Evolutionary conservation across 352 stramenopile species (phyloP).

Genomic region (Phytophthora idaei): DNA sequence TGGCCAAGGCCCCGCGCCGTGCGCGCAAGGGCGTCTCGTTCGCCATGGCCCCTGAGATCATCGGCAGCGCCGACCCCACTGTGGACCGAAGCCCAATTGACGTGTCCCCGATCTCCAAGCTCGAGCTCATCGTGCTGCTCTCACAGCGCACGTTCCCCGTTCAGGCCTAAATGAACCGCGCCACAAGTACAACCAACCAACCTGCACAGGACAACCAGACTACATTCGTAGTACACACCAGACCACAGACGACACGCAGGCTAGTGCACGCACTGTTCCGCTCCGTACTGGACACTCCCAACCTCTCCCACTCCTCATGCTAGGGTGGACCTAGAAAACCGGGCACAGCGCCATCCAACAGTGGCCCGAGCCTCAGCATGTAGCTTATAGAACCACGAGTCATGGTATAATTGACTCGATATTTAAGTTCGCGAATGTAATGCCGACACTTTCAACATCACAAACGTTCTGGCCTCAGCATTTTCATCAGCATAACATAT

Average conservation of each 20-base stretch:
- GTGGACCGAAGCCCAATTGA: slow-evolving; percentile 81
- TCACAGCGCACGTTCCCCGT: slow-evolving; percentile 77
- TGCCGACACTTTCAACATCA: slow-evolving; percentile 30
- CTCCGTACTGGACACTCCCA: slow-evolving; percentile 14
- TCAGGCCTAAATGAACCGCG: slow-evolving; percentile 30
- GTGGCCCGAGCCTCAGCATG: slow-evolving; percentile 11
- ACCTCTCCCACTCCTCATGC: slow-evolving; percentile 16
- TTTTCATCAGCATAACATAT: slow-evolving; percentile 15
- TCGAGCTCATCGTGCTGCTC: slow-evolving; percentile 77
- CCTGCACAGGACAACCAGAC: slow-evolving; percentile 33
- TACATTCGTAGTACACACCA: slow-evolving; percentile 38
- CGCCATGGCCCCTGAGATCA: slow-evolving; percentile 60
- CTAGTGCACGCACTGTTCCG: slow-evolving; percentile 7
- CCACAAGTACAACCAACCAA: not conserved
- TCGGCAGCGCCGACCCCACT: slow-evolving; percentile 66
- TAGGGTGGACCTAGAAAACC: slow-evolving; percentile 27
- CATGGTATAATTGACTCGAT: slow-evolving; percentile 25
- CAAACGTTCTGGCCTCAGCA: slow-evolving; percentile 17
- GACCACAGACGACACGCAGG: slow-evolving; percentile 12
- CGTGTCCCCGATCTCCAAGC: slow-evolving; percentile 74
- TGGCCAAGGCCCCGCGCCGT: slow-evolving; percentile 37
- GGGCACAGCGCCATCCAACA: slow-evolving; percentile 4
- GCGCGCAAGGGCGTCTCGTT: slow-evolving; percentile 77
- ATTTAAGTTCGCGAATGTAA: slow-evolving; percentile 39
- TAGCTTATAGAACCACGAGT: slow-evolving; percentile 37